These are phyloP conservation scores for Sordariomycetes sp. DNA, from an alignment of 2,329 filamentous ascomycete genomes.

Conservation along the genomic window DNA sequence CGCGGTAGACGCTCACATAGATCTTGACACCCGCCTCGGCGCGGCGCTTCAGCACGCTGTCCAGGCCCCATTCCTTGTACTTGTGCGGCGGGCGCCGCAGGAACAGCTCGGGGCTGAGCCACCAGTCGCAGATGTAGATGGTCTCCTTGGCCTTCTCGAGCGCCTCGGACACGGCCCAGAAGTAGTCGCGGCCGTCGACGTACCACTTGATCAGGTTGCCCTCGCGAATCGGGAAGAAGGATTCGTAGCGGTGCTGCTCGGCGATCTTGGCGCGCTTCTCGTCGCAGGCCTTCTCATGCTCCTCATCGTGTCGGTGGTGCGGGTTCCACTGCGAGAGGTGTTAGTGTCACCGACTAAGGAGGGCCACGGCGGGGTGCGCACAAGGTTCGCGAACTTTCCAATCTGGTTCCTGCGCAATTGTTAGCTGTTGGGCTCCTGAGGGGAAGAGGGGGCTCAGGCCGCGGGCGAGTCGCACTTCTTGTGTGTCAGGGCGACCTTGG, in stretches of 20 bases:
- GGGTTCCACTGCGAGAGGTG: conserved; percentile 51
- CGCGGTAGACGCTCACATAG: conserved; percentile 84
- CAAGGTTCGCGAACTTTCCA: conserved; percentile 51
- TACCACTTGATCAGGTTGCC: conserved; percentile 94
- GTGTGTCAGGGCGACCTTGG: conserved; percentile 42
- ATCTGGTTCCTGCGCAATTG: conserved; percentile 31
- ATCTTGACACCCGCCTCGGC: conserved; percentile 93
- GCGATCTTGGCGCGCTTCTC: conserved; percentile 60
- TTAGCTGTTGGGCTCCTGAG: background rate
- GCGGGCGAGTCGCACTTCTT: conserved; percentile 33
- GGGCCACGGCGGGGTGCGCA: conserved; percentile 8
- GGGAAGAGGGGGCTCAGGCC: background rate
- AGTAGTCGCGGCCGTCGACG: conserved; percentile 89
- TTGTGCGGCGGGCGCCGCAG: conserved; percentile 70
- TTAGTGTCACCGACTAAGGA: background rate
- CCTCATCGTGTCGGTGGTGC: conserved; percentile 88
- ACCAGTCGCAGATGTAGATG: conserved; percentile 97
- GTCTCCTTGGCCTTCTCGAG: conserved; percentile 83
- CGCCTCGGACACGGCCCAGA: conserved; percentile 82
- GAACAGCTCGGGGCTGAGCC: conserved; percentile 83
- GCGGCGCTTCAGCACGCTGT: conserved; percentile 73
- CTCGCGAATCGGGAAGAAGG: conserved; percentile 76
- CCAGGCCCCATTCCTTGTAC: conserved; percentile 77
- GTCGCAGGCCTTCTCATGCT: conserved; percentile 76
- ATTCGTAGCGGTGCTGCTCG: conserved; percentile 71